Base-by-base conservation (phyloP, 2,329 filamentous ascomycete species). In the Lasiodiplodia gonubiensis region DNA sequence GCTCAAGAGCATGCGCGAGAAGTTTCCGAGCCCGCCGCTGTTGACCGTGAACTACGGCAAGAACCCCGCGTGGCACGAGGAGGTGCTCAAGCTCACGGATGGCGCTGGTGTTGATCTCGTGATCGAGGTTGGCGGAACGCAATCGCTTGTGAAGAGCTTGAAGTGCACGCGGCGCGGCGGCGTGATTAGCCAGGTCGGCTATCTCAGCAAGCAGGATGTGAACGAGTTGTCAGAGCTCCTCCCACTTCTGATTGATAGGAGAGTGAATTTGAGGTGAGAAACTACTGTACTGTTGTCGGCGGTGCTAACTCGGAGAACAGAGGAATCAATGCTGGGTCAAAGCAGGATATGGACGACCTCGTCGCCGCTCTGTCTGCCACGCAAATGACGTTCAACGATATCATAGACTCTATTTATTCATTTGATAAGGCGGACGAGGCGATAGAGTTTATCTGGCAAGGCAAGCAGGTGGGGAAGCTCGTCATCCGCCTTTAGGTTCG, bases 41-140 rank as follows among this genome's bases (percentile, higher is more conserved):
- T 18, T 57, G 33, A 77, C 75, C 1, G 82, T 86, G 74, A 86
- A 86, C 73, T 86, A 86, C 73, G 80, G 78, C 61, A 81, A 74
- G 1, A 78, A 71, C 0, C 80, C 81, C 0, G 68, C 83, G 67
- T 85, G 84, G 84, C 78, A 78, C 3, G 71, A 74, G 2, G 81
- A 84, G 61, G 83, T 84, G 0, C 77, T 80, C 67, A 70, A 73
- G 8, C 70, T 83, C 39, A 86, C 84, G 0, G 65, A 79, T 11
- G 78, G 79, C 21, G 68, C 73, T 2, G 84, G 84, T 8, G 84
- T 77, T 1, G 79, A 84, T 67, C 73, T 75, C 59, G 69, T 82
- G 61, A 64, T 84, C 4, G 78, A 84, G 54, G 74, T 77, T 25
- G 80, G 78, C 4, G 82, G 82, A 5, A 42, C 54, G 14, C 54